phyloP scores from a whole-genome alignment of 345 rosid genomes.

The Eucalyptus polybractea region DNA sequence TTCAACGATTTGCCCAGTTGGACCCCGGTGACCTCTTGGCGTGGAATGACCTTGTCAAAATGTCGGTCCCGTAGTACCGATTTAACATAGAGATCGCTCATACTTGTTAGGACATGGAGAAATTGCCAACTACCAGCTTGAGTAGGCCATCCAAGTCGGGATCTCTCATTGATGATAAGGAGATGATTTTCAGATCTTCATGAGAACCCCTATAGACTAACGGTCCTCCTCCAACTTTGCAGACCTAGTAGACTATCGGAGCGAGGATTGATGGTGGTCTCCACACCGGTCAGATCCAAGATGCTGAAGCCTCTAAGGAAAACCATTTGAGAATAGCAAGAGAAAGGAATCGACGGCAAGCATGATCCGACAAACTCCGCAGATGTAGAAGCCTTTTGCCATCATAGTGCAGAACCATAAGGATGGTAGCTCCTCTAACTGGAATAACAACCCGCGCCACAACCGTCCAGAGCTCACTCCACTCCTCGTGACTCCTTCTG shows the following conservation, averaged over 20 bases:
- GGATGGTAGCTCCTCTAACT: not conserved
- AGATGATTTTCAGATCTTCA: not conserved
- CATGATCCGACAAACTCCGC: not conserved
- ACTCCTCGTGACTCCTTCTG: not conserved
- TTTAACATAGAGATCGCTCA: not conserved
- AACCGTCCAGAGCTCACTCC: not conserved
- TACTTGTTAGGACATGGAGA: not conserved
- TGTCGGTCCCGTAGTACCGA: rapidly evolving
- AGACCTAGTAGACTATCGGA: not conserved
- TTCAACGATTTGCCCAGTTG: not conserved
- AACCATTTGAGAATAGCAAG: not conserved
- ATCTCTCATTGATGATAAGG: not conserved
- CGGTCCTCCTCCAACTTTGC: not conserved
- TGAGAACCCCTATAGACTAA: not conserved
- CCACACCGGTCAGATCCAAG: not conserved
- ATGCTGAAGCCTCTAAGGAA: not conserved
- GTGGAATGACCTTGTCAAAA: not conserved
- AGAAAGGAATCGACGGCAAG: not conserved
- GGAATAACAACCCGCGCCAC: not conserved
- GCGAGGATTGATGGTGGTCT: not conserved
- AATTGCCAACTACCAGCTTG: not conserved
- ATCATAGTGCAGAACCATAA: not conserved
- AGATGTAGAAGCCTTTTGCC: not conserved
- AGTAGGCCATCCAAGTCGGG: not conserved
- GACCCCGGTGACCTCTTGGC: not conserved